Conservation (phyloP, 495 filamentous ascomycete species). For the Aspergillus sparsus region DNA sequence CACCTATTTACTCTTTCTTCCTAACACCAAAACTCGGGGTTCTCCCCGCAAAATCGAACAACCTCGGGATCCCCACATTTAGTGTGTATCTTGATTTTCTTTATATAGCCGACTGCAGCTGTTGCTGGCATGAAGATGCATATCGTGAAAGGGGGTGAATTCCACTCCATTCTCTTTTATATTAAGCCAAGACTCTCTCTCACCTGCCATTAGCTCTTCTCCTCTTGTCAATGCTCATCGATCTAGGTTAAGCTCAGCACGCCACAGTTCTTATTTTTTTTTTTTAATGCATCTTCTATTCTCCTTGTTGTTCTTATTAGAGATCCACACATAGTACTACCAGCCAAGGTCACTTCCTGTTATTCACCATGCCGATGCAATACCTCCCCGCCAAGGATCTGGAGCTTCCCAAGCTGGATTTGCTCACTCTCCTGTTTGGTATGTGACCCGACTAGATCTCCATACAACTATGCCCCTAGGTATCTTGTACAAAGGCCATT, state of each 20-base stretch:
- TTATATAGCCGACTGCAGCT: too few species aligned
- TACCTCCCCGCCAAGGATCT: slow-evolving; percentile 24
- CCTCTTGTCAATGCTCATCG: neutral
- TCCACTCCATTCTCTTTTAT: too few species aligned
- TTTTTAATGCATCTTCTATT: too few species aligned
- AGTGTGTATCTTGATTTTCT: too few species aligned
- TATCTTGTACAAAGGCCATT: neutral
- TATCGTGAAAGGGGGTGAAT: too few species aligned
- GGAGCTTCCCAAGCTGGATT: slow-evolving; percentile 19
- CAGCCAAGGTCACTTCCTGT: neutral
- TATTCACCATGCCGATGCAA: slow-evolving; percentile 11
- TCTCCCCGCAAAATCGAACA: slow-evolving; percentile 11
- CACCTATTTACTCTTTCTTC: neutral
- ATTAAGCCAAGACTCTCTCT: too few species aligned
- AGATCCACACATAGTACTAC: too few species aligned
- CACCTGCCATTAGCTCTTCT: too few species aligned
- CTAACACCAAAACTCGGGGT: too few species aligned
- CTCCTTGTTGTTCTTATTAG: too few species aligned
- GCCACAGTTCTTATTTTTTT: too few species aligned
- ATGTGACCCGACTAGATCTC: neutral
- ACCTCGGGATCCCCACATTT: slow-evolving; percentile 21
- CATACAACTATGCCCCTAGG: neutral
- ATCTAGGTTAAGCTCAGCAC: neutral
- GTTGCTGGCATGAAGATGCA: too few species aligned
- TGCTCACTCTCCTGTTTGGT: slow-evolving; percentile 23